Evolutionary conservation across 2,329 filamentous ascomycete genomes (phyloP), one percentile per base, ranked within the genome.

Genomic region (Colletotrichum camelliae): DNA sequence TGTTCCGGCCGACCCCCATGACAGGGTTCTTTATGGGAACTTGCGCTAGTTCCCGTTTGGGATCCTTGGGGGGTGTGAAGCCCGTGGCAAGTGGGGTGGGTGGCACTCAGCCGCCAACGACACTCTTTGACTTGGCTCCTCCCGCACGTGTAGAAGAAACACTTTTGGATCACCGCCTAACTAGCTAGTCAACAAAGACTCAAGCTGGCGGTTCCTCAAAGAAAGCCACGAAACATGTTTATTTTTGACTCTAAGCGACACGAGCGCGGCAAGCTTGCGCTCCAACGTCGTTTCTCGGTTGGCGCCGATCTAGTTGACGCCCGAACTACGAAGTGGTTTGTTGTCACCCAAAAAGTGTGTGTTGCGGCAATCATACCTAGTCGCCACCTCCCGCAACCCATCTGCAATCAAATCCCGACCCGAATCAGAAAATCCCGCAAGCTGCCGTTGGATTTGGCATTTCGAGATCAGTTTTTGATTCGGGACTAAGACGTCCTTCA

Each of bases 11-110:
- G 58, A 48, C 60, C 61, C 43, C 74, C 66, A 67, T 58, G 70
- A 67, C 70, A 74, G 72, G 70, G 74, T 76, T 75, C 62, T 37
- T 62, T 12, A 71, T 67, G 74, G 74, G 39, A 64, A 70, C 71
- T 70, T 75, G 74, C 74, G 74, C 74, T 76, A 76, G 74, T 76
- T 69, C 65, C 74, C 74, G 74, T 76, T 75, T 60, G 52, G 74
- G 61, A 70, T 70, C 67, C 74, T 67, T 66, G 66, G 72, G 31
- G 74, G 66, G 74, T 74, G 74, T 75, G 66, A 67, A 75, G 72
- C 67, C 67, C 55, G 67, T 67, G 71, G 72, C 55, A 55, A 70
- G 74, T 76, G 74, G 74, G 60, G 72, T 61, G 70, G 58, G 65
- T 74, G 65, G 70, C 58, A 74, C 64, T 67, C 43, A 37, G 61